Percentiles rank a stretch among this genome's conserved stretches.
phyloP scores from a whole-genome alignment of 768 basidiomycete species.

The Kwoniella newhampshirensis region DNA sequence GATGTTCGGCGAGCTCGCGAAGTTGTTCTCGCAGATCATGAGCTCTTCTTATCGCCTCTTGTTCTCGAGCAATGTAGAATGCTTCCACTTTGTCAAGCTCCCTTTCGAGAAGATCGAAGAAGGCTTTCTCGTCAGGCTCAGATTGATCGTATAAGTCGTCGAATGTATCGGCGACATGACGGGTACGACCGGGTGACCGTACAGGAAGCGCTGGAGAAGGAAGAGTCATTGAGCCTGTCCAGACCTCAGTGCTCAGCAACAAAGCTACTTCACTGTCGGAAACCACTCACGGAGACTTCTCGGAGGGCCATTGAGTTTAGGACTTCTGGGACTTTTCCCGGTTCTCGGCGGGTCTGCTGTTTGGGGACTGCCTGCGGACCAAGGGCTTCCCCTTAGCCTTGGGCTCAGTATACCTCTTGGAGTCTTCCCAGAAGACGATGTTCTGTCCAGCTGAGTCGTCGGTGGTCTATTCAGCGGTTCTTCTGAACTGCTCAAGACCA shows the following conservation, averaged over 20 bases:
- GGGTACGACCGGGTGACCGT: constrained; percentile 16
- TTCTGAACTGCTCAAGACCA: constrained; percentile 2
- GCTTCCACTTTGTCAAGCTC: constrained; percentile 81
- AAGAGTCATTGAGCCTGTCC: constrained; percentile 35
- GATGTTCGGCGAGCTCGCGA: constrained; percentile 69
- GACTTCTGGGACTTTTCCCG: not conserved
- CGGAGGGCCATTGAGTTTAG: not conserved
- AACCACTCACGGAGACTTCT: constrained; percentile 32
- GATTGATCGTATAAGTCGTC: constrained; percentile 59
- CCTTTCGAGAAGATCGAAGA: constrained; percentile 72
- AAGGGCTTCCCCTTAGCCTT: constrained; percentile 3
- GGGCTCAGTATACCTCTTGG: constrained; percentile 11
- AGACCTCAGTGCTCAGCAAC: not conserved
- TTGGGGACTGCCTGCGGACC: not conserved
- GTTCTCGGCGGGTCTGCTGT: not conserved
- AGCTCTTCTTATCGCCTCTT: constrained; percentile 58
- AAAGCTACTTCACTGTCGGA: not conserved
- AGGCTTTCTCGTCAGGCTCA: constrained; percentile 64
- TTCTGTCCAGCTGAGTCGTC: not conserved
- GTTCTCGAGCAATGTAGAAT: constrained; percentile 74
- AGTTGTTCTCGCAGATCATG: constrained; percentile 67
- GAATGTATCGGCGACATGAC: constrained; percentile 39
- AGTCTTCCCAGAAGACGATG: not conserved
- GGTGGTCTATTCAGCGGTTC: not conserved
- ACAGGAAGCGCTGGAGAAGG: constrained; percentile 12